Evolutionary conservation across 2,329 filamentous ascomycete species (phyloP).

Genomic region (Bipolaris gigantea): DNA sequence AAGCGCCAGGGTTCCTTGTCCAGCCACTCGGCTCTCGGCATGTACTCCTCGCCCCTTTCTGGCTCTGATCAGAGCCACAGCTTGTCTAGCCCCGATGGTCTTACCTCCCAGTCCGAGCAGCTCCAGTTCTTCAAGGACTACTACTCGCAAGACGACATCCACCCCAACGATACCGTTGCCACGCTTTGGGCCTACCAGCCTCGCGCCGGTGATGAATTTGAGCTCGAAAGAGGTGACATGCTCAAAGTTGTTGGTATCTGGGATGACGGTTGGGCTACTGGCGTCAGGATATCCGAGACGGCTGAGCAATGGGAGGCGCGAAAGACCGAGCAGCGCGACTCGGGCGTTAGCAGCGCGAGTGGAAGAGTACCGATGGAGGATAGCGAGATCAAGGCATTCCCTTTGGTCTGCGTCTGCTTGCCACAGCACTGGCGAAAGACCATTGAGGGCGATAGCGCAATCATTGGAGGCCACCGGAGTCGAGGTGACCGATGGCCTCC

Average conservation of each 20-base stretch:
- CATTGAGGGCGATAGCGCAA: constrained; percentile 75
- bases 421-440: constrained; percentile 97
- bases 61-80: constrained; percentile 54
- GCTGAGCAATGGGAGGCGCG: constrained; percentile 87
- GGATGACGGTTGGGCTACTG: constrained; percentile 99
- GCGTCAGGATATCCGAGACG: constrained; percentile 76
- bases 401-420: constrained; percentile 91
- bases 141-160: constrained; percentile 95
- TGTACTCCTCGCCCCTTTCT: constrained; percentile 69
- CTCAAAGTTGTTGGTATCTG: constrained; percentile 97
- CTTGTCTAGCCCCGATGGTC: constrained; percentile 82
- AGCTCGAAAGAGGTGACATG: constrained; percentile 94
- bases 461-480: constrained; percentile 31
- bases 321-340: constrained; percentile 80
- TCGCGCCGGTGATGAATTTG: constrained; percentile 88
- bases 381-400: constrained; percentile 96
- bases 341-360: constrained; percentile 84
- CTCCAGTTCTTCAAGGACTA: constrained; percentile 97
- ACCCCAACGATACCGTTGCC: constrained; percentile 84
- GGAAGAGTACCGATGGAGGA: constrained; percentile 40
- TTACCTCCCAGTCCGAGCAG: constrained; percentile 91
- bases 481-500: constrained; percentile 41
- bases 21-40: constrained; percentile 74
- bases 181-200: constrained; percentile 97
- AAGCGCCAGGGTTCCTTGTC: constrained; percentile 88